Evolutionary conservation across 129 eudicot genomes (phyloP).

Genomic region (Escallonia herrerae): DNA sequence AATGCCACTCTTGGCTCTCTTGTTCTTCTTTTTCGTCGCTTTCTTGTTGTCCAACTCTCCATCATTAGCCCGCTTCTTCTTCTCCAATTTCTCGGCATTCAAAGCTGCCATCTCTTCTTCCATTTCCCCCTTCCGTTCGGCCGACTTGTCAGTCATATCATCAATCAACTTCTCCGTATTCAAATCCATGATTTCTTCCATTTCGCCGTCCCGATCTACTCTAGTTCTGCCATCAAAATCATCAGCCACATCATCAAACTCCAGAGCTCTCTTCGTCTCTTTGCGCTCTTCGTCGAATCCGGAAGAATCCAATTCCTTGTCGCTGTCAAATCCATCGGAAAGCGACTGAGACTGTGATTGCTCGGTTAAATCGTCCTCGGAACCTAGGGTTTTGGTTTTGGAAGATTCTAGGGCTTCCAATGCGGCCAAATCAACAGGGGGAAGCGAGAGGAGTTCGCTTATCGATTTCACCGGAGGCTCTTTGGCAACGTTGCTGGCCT

Average conservation of each 20-base stretch:
- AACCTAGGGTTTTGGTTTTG: conserved; percentile 1
- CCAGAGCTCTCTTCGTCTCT: conserved; percentile 49
- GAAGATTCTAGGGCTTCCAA: conserved; percentile 42
- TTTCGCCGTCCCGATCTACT: conserved; percentile 7
- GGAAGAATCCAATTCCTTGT: background rate
- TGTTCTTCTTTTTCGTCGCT: conserved; percentile 25
- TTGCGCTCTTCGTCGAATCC: conserved; percentile 23
- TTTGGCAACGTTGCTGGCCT: conserved; percentile 10
- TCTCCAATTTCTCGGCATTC: conserved; percentile 7
- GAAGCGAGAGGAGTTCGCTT: conserved; percentile 19
- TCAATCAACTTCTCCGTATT: conserved; percentile 1
- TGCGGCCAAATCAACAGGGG: conserved; percentile 39
- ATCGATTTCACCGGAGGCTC: conserved; percentile 14
- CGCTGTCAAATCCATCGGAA: conserved; percentile 13
- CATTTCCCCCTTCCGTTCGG: conserved; percentile 2
- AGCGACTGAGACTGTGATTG: conserved; percentile 6
- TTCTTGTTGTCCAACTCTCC: background rate
- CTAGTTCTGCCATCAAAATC: conserved; percentile 16
- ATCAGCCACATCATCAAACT: conserved; percentile 31
- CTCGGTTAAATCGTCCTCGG: background rate
- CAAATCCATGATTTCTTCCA: conserved; percentile 6
- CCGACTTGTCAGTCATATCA: conserved; percentile 13
- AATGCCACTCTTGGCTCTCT: conserved; percentile 25
- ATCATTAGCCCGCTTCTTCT: conserved; percentile 22
- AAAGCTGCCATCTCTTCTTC: conserved; percentile 5